Base-by-base conservation (phyloP, 331 rosid genomes). In the Pyrus hybrid region DNA sequence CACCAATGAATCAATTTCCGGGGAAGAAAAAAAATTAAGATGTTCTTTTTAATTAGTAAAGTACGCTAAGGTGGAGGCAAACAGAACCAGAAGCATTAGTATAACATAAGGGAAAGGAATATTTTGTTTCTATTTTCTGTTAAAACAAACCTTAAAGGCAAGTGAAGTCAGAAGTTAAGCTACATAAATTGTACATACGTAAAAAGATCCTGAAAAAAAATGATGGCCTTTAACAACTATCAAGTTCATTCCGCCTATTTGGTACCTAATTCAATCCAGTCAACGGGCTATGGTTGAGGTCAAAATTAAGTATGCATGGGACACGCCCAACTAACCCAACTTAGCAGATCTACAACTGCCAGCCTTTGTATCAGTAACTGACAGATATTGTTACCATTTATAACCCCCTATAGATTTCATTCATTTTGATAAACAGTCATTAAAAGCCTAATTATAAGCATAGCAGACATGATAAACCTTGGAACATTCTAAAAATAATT, bases 1-100 rank as follows among this genome's bases (percentile, higher is more conserved):
- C 67, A 79, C 35, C 25, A 74, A 23, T 49, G 68, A 72, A 51
- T 47, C 63, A 81, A 13, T 76, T 75, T 73, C 73, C 79, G 56
- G 77, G 63, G 67, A 30, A 74, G 68, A 57, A 62, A 60, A 8
- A 43, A n/a, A 64, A 70, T 16, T 63, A 30, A 12, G 29, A 28
- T 7, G 17, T 13, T 47, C 28, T 30, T 56, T 54, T 56, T 5
- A 28, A 16, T 9, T 21, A 32, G 22, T 13, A 4, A 65, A 45
- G 23, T 13, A 30, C 5, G 58, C 37, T 21, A 29, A n/a, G 51
- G 57, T n/a, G 63, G 33, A 60, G 63, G 29, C 58, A 21, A 67
- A 13, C 47, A 5, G 57, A 17, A 18, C 57, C 2, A 51, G 57
- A 75, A 23, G 66, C 78, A 18, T 47, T 28, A 64, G 30, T n/a